phyloP scores from a whole-genome alignment of 148 eudicot species.

The Rhododendron ferrugineum region DNA sequence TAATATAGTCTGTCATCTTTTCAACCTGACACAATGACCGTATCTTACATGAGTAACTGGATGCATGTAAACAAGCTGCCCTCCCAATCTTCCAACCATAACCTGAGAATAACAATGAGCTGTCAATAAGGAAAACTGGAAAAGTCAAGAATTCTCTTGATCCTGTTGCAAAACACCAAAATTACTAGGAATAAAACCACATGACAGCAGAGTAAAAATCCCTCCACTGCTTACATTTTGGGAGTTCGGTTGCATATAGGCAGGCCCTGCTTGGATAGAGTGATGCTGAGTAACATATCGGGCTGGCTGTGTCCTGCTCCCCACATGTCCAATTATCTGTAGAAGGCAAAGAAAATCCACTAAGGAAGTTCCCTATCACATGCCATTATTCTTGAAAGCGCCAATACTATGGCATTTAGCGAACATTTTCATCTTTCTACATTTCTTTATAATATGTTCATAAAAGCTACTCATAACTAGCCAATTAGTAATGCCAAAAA shows the following conservation, averaged over 20 bases:
- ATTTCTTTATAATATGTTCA: background rate
- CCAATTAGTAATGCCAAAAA: conserved; percentile 6
- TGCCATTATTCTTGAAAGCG: background rate
- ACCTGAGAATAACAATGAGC: conserved; percentile 39
- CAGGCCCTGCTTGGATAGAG: conserved; percentile 48
- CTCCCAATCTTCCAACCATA: conserved; percentile 65
- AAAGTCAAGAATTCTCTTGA: background rate
- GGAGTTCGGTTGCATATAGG: conserved; percentile 48
- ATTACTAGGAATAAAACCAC: background rate
- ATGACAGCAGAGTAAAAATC: background rate
- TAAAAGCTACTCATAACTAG: background rate
- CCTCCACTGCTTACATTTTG: conserved; percentile 51
- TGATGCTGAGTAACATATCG: conserved; percentile 61
- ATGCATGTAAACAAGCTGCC: conserved; percentile 68
- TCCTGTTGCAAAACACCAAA: background rate
- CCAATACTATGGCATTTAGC: background rate
- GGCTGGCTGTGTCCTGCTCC: conserved; percentile 50
- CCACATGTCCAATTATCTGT: conserved; percentile 53
- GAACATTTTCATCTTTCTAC: background rate
- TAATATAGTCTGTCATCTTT: background rate
- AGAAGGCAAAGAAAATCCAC: conserved; percentile 6
- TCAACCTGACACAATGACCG: background rate
- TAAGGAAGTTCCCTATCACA: background rate
- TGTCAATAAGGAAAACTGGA: conserved; percentile 1
- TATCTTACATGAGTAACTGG: conserved; percentile 74